Conservation (phyloP, 305 asterid genomes). For the Nicotiana rustica region DNA sequence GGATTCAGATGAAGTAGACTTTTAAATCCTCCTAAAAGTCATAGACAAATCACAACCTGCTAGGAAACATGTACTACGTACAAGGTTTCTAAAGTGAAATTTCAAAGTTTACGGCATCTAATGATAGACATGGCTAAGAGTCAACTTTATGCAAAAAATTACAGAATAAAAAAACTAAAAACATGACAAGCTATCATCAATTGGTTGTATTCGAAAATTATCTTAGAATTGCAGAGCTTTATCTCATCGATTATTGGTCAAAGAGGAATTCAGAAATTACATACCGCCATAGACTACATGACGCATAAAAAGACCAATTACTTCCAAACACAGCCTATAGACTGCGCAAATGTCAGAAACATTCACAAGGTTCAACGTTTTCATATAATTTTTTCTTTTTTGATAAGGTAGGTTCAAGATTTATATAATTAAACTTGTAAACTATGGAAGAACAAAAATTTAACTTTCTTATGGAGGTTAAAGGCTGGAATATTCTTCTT, state of each 20-base stretch:
- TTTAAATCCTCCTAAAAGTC: constrained; percentile 12
- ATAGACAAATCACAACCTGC: constrained; percentile 9
- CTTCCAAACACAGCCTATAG: neutral
- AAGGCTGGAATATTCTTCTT: constrained; percentile 2
- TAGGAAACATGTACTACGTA: neutral
- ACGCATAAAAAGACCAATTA: constrained; percentile 1
- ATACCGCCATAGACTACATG: neutral
- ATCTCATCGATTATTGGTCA: constrained; percentile 23
- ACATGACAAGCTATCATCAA: neutral
- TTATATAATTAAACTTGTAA: constrained; percentile 3
- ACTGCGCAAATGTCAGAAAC: constrained; percentile 22
- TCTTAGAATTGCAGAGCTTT: constrained; percentile 6
- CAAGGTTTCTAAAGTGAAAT: too few relatives aligned
- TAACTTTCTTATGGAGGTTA: neutral
- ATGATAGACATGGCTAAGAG: neutral
- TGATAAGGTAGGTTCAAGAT: neutral
- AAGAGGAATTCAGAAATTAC: constrained; percentile 11
- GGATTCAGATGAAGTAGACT: constrained; percentile 28
- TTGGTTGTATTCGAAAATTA: neutral
- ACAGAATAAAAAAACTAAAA: neutral
- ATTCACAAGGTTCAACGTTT: constrained; percentile 4
- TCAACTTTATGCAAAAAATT: neutral
- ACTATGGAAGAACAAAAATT: neutral
- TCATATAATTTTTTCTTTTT: neutral
- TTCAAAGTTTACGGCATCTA: too few relatives aligned